Base-by-base conservation (phyloP, 345 rosid genomes). In the Gynandropsis gynandra region DNA sequence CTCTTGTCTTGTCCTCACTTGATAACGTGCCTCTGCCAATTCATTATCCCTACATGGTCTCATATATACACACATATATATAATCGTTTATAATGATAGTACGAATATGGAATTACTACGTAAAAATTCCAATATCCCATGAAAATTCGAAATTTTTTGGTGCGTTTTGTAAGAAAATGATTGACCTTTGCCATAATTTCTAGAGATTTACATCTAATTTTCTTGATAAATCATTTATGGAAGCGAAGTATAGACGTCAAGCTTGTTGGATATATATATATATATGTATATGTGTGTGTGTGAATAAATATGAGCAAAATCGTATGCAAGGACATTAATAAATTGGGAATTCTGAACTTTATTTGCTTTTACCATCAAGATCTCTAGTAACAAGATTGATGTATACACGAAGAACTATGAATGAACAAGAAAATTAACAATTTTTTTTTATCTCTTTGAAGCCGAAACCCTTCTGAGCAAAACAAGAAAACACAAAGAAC, bases 401-500 rank as follows among this genome's bases (percentile, higher is more conserved):
- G 34, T 55, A 21, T 56, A 49, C 21, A 40, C 31, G 15, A 36
- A 1, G 3, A 16, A 32, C 19, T 1, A 16, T 11, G 20, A 38
- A 2, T 10, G 18, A 19, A 47, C 15, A 20, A 39, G 41, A 10
- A 13, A 10, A 8, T 3, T 3, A 63, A 15, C 24, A 37, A 40
- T n/a, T 15, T 5, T 16, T 1, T 10, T 51, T 70, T 52, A 87
- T 47, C 75, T 76, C 64, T 76, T 89, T n/a, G 79, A 76, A 67
- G 74, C 68, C 19, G 97, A 86, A 66, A 89, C 72, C 64, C 97
- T 75, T 63, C 82, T 76, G 64, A 83, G 72, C 65, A 89, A 58
- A 35, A 69, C 82, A 41, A 89, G 50, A 68, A 83, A 74, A 66
- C 90, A 89, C 63, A 86, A 73, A 17, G 86, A 20, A 31, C 97